These are phyloP conservation scores for Leptographium lundbergii DNA, from an alignment of 2,329 filamentous ascomycete genomes.

Conservation along the genomic window DNA sequence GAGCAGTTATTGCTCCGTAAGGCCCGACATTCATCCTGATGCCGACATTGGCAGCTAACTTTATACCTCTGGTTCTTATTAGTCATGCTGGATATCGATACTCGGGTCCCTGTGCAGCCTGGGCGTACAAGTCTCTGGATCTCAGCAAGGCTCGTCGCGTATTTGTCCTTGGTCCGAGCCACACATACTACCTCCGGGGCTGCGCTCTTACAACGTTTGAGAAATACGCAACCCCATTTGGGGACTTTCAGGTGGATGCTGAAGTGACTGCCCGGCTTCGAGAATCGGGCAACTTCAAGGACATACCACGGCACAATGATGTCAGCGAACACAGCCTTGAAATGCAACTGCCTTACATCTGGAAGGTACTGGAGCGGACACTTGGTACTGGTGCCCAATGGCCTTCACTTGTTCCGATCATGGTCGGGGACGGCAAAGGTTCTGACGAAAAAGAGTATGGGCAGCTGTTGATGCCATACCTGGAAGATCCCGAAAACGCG, in stretches of 20 bases:
- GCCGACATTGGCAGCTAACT: background rate
- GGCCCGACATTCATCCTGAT: constrained; percentile 18
- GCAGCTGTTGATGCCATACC: constrained; percentile 59
- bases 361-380: constrained; percentile 52
- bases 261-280: constrained; percentile 37
- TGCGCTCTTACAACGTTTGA: constrained; percentile 65
- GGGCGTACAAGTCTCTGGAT: constrained; percentile 85
- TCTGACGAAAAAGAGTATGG: constrained; percentile 57
- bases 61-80: background rate
- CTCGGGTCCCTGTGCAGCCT: constrained; percentile 84
- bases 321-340: constrained; percentile 85
- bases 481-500: constrained; percentile 60
- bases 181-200: constrained; percentile 68
- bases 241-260: constrained; percentile 53
- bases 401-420: constrained; percentile 70
- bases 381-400: constrained; percentile 34
- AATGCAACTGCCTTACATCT: constrained; percentile 92
- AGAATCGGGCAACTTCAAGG: constrained; percentile 40
- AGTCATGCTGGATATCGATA: constrained; percentile 92
- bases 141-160: constrained; percentile 71
- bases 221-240: constrained; percentile 62
- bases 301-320: constrained; percentile 56
- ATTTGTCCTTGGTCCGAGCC: constrained; percentile 86
- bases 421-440: constrained; percentile 64
- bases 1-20: constrained; percentile 88